These are phyloP conservation scores for Microcyclosporella mali DNA, from an alignment of 2,329 filamentous ascomycete genomes.

Conservation along the genomic window DNA sequence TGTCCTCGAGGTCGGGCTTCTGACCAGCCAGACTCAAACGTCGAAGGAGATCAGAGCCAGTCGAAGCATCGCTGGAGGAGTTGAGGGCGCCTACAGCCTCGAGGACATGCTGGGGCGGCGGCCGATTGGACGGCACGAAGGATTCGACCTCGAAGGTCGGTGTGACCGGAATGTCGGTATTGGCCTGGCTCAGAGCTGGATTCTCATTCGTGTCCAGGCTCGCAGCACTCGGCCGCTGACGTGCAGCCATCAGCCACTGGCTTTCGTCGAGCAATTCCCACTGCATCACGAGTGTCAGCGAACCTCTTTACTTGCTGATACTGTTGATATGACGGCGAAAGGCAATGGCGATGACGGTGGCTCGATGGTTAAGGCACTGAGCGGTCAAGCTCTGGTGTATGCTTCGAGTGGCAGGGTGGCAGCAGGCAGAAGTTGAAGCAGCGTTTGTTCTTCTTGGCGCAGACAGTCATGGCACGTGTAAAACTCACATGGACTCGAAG, in stretches of 20 bases:
- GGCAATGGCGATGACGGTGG: too few relatives aligned
- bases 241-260: constrained; percentile 19
- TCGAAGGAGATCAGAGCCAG: constrained; percentile 47
- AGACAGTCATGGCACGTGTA: too few relatives aligned
- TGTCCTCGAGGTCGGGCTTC: constrained; percentile 38
- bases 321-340: too few relatives aligned
- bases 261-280: constrained; percentile 12
- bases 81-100: constrained; percentile 19
- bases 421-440: too few relatives aligned
- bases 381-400: too few relatives aligned
- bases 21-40: constrained; percentile 45
- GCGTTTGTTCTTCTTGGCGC: too few relatives aligned
- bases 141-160: constrained; percentile 18
- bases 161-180: constrained; percentile 21
- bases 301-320: too few relatives aligned
- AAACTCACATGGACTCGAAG: too few relatives aligned
- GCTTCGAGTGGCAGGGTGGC: too few relatives aligned
- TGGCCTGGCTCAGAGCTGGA: constrained; percentile 15
- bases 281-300: constrained; percentile 7
- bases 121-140: constrained; percentile 9
- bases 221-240: constrained; percentile 13
- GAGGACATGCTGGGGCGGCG: constrained; percentile 16
- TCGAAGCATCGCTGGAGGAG: constrained; percentile 39
- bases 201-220: constrained; percentile 14
- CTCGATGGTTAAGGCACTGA: too few relatives aligned